Base-by-base conservation (phyloP, 176 grass and related monocot genomes). In the Guadua angustifolia region DNA sequence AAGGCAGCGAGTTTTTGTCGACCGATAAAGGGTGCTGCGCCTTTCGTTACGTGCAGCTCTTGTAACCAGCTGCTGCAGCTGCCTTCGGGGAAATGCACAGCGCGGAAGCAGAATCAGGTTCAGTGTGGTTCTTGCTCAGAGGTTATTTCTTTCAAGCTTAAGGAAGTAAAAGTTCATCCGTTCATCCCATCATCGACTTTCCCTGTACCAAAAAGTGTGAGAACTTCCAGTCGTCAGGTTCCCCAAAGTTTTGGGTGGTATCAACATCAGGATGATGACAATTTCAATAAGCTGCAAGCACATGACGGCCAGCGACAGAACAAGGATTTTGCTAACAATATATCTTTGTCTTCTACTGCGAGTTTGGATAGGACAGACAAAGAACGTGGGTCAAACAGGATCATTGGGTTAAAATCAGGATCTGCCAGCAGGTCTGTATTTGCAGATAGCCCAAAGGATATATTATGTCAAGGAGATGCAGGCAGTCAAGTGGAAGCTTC, bases 61-160 rank as follows among this genome's bases (percentile, higher is more conserved):
- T 98, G 95, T 75, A 92, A 74, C 69, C 84, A 87, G 55, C 87
- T 98, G 18, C 75, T 95, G 89, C 89, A 90, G 82, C 70, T 98
- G 80, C 91, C 95, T 63, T 74, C 69, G 1, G 71, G 59, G 43
- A 88, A 87, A 85, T 85, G 63, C 69, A n/a, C 86, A 42, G 10
- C 70, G 35, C 52, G 80, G 68, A 89, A 70, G 82, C 53, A 79
- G 24, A 86, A 70, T 77, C 79, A 56, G 69, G 79, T 88, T 69
- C 87, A 85, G 46, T 98, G 95, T 78, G 95, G 93, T 50, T 88
- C 92, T 38, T 98, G 95, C 78, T 98, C 83, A 39, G 81, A 90
- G 85, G 55, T 90, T 17, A 73, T 92, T 70, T 64, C 32, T 58
- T 66, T 95, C 26, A 88, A 85, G 76, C 78, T 89, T 57, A 79